phyloP scores from a whole-genome alignment of 2,329 filamentous ascomycete species.

The Verruconis gallopava region DNA sequence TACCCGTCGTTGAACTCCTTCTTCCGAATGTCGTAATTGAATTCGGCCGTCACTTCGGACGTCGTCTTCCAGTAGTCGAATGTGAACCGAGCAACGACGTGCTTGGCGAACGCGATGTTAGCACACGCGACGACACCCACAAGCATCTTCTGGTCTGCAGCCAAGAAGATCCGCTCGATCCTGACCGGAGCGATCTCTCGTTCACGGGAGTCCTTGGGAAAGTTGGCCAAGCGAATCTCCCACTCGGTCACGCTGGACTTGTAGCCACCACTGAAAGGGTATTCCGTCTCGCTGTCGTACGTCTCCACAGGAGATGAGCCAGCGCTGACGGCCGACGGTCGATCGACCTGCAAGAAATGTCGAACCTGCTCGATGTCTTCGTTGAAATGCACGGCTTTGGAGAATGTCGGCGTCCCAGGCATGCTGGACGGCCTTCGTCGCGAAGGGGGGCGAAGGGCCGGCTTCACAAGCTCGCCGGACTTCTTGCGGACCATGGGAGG shows the following conservation, averaged over 20 bases:
- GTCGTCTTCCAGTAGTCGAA: conserved; percentile 98
- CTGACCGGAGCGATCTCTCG: conserved; percentile 57
- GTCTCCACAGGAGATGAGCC: conserved; percentile 81
- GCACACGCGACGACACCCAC: conserved; percentile 73
- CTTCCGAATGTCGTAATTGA: conserved; percentile 61
- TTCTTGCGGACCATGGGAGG: conserved; percentile 96
- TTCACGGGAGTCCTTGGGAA: conserved; percentile 52
- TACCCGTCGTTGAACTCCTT: conserved; percentile 53
- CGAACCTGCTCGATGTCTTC: conserved; percentile 90
- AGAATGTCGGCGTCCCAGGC: conserved; percentile 91
- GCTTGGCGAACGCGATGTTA: conserved; percentile 83
- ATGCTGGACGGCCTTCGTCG: conserved; percentile 84
- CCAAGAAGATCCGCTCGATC: conserved; percentile 77
- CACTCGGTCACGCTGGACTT: conserved; percentile 52
- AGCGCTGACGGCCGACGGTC: conserved; percentile 89
- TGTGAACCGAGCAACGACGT: conserved; percentile 84
- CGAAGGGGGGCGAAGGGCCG: conserved; percentile 71
- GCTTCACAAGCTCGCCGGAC: conserved; percentile 90
- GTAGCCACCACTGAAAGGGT: conserved; percentile 59
- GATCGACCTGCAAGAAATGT: conserved; percentile 88
- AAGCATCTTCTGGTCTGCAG: conserved; percentile 72
- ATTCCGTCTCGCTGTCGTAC: conserved; percentile 79
- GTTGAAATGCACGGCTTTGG: conserved; percentile 97
- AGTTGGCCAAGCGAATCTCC: conserved; percentile 78
- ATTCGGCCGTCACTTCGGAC: conserved; percentile 87